Conservation (phyloP, 2,329 filamentous ascomycete species). For the Cercospora nicotianae region DNA sequence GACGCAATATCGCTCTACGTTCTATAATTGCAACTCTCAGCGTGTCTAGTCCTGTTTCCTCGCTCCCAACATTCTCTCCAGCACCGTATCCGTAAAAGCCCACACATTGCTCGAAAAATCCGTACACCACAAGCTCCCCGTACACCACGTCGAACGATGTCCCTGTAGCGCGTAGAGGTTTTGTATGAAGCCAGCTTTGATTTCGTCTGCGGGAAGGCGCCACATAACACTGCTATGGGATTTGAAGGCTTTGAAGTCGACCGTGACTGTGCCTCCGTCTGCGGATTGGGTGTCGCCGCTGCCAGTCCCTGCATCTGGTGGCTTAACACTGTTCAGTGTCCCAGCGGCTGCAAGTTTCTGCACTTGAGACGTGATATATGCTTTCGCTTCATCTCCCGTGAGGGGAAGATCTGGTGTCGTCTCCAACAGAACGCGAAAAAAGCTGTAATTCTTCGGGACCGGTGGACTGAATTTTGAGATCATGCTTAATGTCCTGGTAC, state of each 20-base stretch:
- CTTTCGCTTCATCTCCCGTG: slow-evolving; percentile 1
- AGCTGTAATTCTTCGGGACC: not conserved
- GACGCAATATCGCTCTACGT: not conserved
- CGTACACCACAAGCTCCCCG: slow-evolving; percentile 13
- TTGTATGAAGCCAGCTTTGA: slow-evolving; percentile 13
- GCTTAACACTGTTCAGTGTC: not conserved
- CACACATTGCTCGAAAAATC: slow-evolving; percentile 16
- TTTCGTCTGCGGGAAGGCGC: slow-evolving; percentile 5
- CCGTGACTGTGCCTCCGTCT: not conserved
- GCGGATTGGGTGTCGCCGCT: not conserved
- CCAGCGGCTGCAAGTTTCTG: not conserved
- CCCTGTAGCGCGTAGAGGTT: slow-evolving; percentile 15
- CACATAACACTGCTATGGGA: slow-evolving; percentile 3
- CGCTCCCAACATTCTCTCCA: slow-evolving; percentile 14
- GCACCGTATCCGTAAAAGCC: slow-evolving; percentile 17
- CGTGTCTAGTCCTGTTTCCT: not conserved
- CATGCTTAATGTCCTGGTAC: not conserved
- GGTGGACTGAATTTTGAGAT: slow-evolving; percentile 3
- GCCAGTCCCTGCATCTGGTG: not conserved
- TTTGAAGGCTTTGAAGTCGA: slow-evolving; percentile 4
- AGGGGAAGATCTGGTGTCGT: not conserved
- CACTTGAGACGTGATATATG: slow-evolving; percentile 2
- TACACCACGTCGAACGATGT: slow-evolving; percentile 18
- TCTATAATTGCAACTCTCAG: not conserved
- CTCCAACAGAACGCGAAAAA: slow-evolving; percentile 2